Percentiles rank a stretch among this genome's conserved stretches.
Conservation (phyloP, 1,284 basidiomycete genomes). For the Kalmanozyma brasiliensis region DNA sequence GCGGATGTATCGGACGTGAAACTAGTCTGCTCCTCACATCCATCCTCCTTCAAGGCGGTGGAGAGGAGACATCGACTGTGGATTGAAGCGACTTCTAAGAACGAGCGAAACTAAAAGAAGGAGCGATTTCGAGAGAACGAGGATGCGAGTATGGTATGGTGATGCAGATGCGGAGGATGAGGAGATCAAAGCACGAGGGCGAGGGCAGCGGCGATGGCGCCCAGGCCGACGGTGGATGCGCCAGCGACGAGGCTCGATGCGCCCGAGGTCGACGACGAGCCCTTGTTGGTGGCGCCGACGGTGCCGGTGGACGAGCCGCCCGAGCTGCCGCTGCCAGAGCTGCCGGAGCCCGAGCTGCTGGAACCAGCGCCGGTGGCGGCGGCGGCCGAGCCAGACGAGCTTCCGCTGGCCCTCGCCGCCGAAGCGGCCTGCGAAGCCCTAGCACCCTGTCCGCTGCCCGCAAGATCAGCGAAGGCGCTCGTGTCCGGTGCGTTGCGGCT, state of each 20-base stretch:
- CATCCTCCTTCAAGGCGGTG: too few species aligned
- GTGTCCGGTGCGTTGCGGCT: conserved; percentile 41
- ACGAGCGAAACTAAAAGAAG: neutral
- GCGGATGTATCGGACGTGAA: too few species aligned
- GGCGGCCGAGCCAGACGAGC: neutral
- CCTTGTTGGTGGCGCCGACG: conserved; percentile 7
- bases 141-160: neutral
- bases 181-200: conserved; percentile 29
- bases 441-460: conserved; percentile 24
- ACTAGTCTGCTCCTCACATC: too few species aligned
- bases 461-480: conserved; percentile 34
- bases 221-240: conserved; percentile 32
- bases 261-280: conserved; percentile 33
- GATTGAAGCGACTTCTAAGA: too few species aligned
- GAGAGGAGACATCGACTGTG: too few species aligned
- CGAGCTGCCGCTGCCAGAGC: neutral
- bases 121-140: neutral
- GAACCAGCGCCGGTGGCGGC: neutral
- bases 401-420: conserved; percentile 12
- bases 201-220: conserved; percentile 32
- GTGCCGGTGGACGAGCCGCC: conserved; percentile 1
- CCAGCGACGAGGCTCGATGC: conserved; percentile 17
- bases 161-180: neutral
- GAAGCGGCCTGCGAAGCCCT: conserved; percentile 15
- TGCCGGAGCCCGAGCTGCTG: neutral